These are phyloP conservation scores for Blastobotrys buckinghamii DNA, from an alignment of 1,139 yeast species.

Conservation along the genomic window DNA sequence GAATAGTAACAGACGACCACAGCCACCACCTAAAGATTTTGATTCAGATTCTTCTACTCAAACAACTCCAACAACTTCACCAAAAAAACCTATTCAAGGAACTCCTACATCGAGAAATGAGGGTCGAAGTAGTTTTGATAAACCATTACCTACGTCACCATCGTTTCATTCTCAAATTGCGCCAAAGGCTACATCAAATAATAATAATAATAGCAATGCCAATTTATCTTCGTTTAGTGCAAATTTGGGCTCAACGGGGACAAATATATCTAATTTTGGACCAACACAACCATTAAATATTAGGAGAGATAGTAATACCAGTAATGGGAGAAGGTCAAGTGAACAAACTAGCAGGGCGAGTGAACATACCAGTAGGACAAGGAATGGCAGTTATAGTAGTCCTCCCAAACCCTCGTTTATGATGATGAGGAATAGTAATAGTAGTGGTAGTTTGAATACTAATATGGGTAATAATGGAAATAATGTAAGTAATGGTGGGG, in stretches of 20 bases:
- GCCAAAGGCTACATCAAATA: too few relatives aligned
- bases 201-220: too few relatives aligned
- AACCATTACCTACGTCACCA: conserved; percentile 11
- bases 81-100: not conserved
- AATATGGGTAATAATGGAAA: too few relatives aligned
- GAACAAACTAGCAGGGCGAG: too few relatives aligned
- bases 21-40: not conserved
- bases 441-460: too few relatives aligned
- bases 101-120: not conserved
- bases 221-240: too few relatives aligned
- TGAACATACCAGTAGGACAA: too few relatives aligned
- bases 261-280: too few relatives aligned
- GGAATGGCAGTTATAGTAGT: not conserved
- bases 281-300: not conserved
- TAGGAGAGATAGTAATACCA: not conserved
- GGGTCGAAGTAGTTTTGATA: not conserved
- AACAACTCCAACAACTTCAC: conserved; percentile 1
- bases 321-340: not conserved
- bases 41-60: not conserved
- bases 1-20: not conserved
- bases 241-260: too few relatives aligned
- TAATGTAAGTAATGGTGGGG: too few relatives aligned
- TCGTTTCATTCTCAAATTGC: too few relatives aligned
- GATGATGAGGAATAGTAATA: too few relatives aligned
- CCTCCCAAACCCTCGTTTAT: not conserved